A percentile compares a stretch with the other conserved stretches of the same genome.
These are phyloP conservation scores for Nicotiana tabacum DNA, from an alignment of 257 asterid genomes.

Conservation along the genomic window DNA sequence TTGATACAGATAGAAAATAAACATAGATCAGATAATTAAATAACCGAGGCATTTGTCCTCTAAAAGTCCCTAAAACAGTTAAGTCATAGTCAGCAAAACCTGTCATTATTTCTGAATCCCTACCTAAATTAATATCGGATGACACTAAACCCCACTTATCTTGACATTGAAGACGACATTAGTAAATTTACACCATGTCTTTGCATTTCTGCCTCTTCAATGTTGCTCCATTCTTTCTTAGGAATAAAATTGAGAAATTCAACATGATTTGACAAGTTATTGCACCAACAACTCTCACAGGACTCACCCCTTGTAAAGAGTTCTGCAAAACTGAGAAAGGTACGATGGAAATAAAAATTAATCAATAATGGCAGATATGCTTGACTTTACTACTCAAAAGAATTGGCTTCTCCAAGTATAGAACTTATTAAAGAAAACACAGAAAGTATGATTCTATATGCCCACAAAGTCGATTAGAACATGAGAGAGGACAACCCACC, in stretches of 20 bases:
- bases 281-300: neutral
- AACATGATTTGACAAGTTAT: neutral
- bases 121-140: neutral
- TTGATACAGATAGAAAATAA: no score
- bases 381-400: neutral
- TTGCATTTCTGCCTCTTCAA: neutral
- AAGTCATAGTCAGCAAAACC: no score
- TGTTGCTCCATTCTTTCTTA: neutral
- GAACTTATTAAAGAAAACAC: neutral
- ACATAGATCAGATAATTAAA: no score
- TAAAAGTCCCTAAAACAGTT: no score
- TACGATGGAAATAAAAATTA: neutral
- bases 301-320: no score
- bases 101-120: neutral
- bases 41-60: no score
- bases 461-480: neutral
- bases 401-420: neutral
- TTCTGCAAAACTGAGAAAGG: neutral
- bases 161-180: neutral
- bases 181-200: neutral
- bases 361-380: neutral
- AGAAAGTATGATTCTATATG: neutral
- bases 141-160: neutral
- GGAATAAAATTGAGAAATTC: neutral
- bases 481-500: neutral